Evolutionary conservation across 768 basidiomycete species (phyloP).

Genomic region (Thelephora aurantiotincta): DNA sequence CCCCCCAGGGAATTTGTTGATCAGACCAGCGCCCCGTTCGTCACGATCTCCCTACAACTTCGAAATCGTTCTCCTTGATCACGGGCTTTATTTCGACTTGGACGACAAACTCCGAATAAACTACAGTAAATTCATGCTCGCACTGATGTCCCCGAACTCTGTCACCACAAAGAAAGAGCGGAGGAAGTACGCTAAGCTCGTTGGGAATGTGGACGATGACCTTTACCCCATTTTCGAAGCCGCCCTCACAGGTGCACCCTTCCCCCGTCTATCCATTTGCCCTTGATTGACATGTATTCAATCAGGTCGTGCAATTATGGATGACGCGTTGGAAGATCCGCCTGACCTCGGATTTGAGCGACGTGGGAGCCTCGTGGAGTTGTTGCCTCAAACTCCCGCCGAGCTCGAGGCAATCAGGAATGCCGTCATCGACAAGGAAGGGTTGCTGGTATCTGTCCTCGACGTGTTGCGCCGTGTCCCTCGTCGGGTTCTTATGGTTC

Average conservation of each 20-base stretch:
- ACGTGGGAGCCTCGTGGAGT: constrained; percentile 67
- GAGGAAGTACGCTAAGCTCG: constrained; percentile 75
- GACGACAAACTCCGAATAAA: constrained; percentile 67
- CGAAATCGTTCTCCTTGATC: constrained; percentile 89
- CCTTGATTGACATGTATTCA: constrained; percentile 1
- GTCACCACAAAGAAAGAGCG: constrained; percentile 50
- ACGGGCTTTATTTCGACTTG: constrained; percentile 89
- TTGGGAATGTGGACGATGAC: constrained; percentile 83
- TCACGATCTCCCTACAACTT: constrained; percentile 86
- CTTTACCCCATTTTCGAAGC: constrained; percentile 91
- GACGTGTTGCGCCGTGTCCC: constrained; percentile 81
- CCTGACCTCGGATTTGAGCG: constrained; percentile 31
- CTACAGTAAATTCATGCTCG: constrained; percentile 83
- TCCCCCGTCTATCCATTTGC: neutral
- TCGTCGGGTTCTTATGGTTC: constrained; percentile 66
- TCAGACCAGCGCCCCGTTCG: constrained; percentile 48
- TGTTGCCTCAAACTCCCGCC: constrained; percentile 53
- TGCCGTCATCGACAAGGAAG: constrained; percentile 74
- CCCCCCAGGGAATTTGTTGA: constrained; percentile 69
- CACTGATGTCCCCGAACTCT: constrained; percentile 66
- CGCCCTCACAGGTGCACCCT: constrained; percentile 60
- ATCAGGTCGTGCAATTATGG: constrained; percentile 55
- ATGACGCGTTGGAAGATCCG: constrained; percentile 39
- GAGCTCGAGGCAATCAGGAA: constrained; percentile 74
- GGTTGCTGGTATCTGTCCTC: constrained; percentile 73